Evolutionary conservation across 2,329 filamentous ascomycete genomes (phyloP), one percentile per base, ranked within the genome.

Genomic region (Sporothrix phasma): DNA sequence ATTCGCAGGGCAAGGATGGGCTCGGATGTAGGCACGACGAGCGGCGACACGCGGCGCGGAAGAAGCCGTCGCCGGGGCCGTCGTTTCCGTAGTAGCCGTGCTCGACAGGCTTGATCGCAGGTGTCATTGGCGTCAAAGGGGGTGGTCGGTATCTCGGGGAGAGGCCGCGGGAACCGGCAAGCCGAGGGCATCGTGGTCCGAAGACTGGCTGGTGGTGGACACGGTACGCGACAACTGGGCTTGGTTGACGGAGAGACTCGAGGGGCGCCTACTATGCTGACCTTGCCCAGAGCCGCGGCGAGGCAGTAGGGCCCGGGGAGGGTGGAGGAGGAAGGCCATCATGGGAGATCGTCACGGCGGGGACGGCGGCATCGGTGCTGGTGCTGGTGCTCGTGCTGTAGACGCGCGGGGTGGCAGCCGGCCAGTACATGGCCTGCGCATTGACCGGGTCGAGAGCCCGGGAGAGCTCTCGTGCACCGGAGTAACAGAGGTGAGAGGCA

Each of bases 391-490:
- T 89, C 70, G 88, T 88, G 73, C 89, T 87, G 79, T 90, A 93
- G 74, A 92, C 86, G 74, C 87, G 86, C 73, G 90, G 89, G 74
- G 89, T 89, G 75, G 89, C 90, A 75, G 92, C 84, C 72, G 90
- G 90, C 90, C 90, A 95, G 82, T 95, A 95, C 90, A 94, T 95
- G 81, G 78, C 80, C 72, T 69, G 68, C 65, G 68, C 67, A 67
- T 70, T 62, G 66, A 68, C 58, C 53, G 66, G 67, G 67, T 66
- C 71, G 69, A 68, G 67, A 69, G 71, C 71, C 71, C 68, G 65
- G 68, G 66, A 15, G 70, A 70, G 74, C 71, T 72, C 72, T 72
- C 72, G 73, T 73, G 71, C 72, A 70, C 60, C 24, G 39, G 45
- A 13, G 8, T 22, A 17, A 37, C 29, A 53, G 34, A 39, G 41